phyloP scores from a whole-genome alignment of 1,284 basidiomycete species.

The Ustilago shanxiensis region DNA sequence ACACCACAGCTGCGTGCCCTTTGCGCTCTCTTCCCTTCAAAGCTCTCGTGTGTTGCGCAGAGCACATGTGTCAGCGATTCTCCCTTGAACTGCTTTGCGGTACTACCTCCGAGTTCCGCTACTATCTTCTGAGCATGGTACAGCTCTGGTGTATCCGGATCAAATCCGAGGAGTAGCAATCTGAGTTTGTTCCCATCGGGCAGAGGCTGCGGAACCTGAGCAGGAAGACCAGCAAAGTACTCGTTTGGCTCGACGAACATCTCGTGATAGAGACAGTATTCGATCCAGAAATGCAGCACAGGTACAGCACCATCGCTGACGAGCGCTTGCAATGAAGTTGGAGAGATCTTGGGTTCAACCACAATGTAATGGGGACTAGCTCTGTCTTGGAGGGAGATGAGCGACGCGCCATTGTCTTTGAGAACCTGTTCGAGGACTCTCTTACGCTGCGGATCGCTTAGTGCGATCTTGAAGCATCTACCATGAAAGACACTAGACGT shows the following conservation, averaged over 20 bases:
- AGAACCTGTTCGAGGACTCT: conserved; percentile 38
- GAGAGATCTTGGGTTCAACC: conserved; percentile 27
- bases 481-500: conserved; percentile 19
- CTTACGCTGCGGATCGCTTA: conserved; percentile 31
- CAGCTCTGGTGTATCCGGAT: conserved; percentile 48
- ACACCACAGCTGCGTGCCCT: conserved; percentile 37
- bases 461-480: conserved; percentile 33
- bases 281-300: conserved; percentile 62
- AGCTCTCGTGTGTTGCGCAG: conserved; percentile 36
- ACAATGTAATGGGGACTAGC: conserved; percentile 30
- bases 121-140: conserved; percentile 54
- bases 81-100: conserved; percentile 38
- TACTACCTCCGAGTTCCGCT: conserved; percentile 43
- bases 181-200: conserved; percentile 25
- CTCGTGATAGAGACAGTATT: conserved; percentile 58
- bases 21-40: conserved; percentile 31
- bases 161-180: conserved; percentile 49
- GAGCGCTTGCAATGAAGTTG: conserved; percentile 9
- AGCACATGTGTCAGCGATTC: conserved; percentile 50
- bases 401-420: conserved; percentile 26
- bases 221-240: conserved; percentile 51
- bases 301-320: conserved; percentile 15
- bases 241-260: conserved; percentile 36
- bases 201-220: conserved; percentile 40
- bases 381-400: conserved; percentile 12